phyloP scores from a whole-genome alignment of 805 yeast species.

The Saccharomycopsis selenospora region DNA sequence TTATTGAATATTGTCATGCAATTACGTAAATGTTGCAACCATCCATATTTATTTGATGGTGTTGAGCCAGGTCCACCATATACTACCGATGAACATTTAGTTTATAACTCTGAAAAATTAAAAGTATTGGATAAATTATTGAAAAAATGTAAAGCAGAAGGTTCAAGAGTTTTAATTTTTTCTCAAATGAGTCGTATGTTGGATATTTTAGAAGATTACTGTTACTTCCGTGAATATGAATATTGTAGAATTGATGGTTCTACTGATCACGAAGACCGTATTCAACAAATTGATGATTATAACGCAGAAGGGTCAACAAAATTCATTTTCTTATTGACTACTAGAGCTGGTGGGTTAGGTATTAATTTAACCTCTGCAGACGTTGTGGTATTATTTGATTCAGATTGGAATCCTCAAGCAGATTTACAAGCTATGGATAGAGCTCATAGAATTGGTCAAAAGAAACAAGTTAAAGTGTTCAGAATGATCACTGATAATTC shows the following conservation, averaged over 20 bases:
- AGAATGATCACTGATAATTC: constrained; percentile 76
- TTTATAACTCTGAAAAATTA: constrained; percentile 65
- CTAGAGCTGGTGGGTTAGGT: constrained; percentile 89
- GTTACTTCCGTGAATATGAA: constrained; percentile 57
- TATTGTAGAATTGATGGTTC: constrained; percentile 82
- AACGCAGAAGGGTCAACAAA: constrained; percentile 68
- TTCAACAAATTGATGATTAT: constrained; percentile 69
- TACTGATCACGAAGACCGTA: constrained; percentile 72
- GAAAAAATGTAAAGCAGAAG: constrained; percentile 55
- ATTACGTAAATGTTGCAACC: constrained; percentile 76
- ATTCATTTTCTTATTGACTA: constrained; percentile 68
- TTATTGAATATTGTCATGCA: constrained; percentile 78
- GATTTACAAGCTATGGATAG: constrained; percentile 87
- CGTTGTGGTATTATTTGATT: constrained; percentile 65
- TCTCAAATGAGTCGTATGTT: constrained; percentile 80
- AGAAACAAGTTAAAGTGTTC: constrained; percentile 73
- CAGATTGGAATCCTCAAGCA: constrained; percentile 88
- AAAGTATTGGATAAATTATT: constrained; percentile 62
- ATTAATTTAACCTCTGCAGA: constrained; percentile 78
- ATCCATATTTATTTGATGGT: constrained; percentile 78
- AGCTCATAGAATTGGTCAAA: constrained; percentile 84
- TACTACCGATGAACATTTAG: constrained; percentile 78
- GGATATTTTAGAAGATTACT: constrained; percentile 76
- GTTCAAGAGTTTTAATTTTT: constrained; percentile 71
- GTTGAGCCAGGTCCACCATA: constrained; percentile 89